Base-by-base conservation (phyloP, 805 yeast genomes). In the Vanderwaltozyma yarrowii region DNA sequence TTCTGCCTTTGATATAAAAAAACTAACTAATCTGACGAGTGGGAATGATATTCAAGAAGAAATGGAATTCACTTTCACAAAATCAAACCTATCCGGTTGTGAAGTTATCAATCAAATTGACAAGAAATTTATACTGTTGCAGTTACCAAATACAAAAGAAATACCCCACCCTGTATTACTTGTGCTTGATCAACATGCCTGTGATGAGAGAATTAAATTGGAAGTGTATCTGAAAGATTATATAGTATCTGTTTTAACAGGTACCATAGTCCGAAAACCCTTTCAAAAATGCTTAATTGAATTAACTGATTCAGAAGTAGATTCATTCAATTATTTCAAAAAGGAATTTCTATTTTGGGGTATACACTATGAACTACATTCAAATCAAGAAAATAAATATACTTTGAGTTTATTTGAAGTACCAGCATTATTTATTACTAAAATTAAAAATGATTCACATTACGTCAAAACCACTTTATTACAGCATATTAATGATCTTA, bases 111-210 rank as follows among this genome's bases (percentile, higher is more conserved):
- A 70, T 4, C 94, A 84, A 52, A 59, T 82, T 3, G 84, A 76
- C 33, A 50, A 58, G 3, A 81, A 79, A 51, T 83, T 83, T 49
- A 74, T 86, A 8, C 59, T 85, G 4, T 54, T 71, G 2, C 62
- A 56, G 18, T 29, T 52, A 0, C 27, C 40, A 18, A 33, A n/a
- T 8, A 21, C 20, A 4, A 7, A 33, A 9, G 14, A 36, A 1
- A 32, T 35, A 2, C n/a, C 50, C 1, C 25, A 43, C 1, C 42
- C 44, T 7, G 32, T 50, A 0, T 46, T 74, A 13, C 54, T 73
- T 16, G 58, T 74, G 1, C 49, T 81, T 5, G 95, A 86, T 52
- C 95, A 85, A 50, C 95, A 86, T 62, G 95, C 95, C 0, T 74
- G 80, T 38, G 94, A 82, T 58, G 95, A 86, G 52, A 58, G 95